Conservation (phyloP, 352 stramenopile genomes). For the Globisporangium cylindrosporum region DNA sequence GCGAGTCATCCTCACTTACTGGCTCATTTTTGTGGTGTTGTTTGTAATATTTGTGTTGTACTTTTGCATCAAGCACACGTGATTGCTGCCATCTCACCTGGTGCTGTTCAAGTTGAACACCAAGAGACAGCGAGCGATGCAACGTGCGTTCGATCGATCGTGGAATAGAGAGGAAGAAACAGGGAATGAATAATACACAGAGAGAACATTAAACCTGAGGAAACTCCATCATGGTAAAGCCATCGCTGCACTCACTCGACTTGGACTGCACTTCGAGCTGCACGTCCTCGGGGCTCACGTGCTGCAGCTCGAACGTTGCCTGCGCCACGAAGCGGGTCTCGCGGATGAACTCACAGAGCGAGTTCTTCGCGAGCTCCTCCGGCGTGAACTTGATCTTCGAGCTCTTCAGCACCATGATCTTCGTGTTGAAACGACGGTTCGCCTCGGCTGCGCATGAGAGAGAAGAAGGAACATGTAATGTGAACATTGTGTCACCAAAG, state of each 20-base stretch:
- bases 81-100: neutral
- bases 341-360: slow-evolving; percentile 74
- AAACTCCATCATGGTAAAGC: slow-evolving; percentile 70
- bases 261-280: slow-evolving; percentile 61
- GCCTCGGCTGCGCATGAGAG: slow-evolving; percentile 42
- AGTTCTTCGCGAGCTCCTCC: slow-evolving; percentile 53
- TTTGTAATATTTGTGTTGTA: neutral
- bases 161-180: neutral
- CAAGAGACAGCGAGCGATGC: slow-evolving; percentile 4
- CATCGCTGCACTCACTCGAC: slow-evolving; percentile 82
- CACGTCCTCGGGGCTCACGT: slow-evolving; percentile 22
- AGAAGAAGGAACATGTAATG: neutral
- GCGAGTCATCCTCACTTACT: neutral
- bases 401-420: slow-evolving; percentile 78
- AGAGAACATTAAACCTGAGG: slow-evolving; percentile 48
- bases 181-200: slow-evolving; percentile 2
- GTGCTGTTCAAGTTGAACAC: neutral
- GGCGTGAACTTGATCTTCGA: slow-evolving; percentile 47
- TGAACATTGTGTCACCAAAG: neutral
- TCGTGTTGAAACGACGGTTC: slow-evolving; percentile 67
- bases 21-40: neutral
- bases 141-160: neutral
- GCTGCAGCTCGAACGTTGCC: slow-evolving; percentile 12
- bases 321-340: slow-evolving; percentile 48
- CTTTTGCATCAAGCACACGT: slow-evolving; percentile 1